Percentiles rank a stretch among this genome's conserved stretches.
Conservation (phyloP, 2,329 filamentous ascomycete genomes). For the Curvularia sp. region DNA sequence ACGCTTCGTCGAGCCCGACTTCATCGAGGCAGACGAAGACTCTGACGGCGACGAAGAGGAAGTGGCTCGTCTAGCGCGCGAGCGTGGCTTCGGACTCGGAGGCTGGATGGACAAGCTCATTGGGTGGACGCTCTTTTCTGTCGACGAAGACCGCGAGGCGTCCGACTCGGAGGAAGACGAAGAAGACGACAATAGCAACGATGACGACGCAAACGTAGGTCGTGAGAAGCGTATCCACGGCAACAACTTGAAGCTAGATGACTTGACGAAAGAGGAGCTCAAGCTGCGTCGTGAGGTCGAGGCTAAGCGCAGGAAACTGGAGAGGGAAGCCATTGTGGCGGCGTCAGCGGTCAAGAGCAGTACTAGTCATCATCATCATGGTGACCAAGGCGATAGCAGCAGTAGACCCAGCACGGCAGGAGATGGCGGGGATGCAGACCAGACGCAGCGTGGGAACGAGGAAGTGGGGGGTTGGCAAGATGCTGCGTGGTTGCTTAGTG, state of each 20-base stretch:
- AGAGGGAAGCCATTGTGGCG: conserved; percentile 47
- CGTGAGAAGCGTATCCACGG: conserved; percentile 40
- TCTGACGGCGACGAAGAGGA: conserved; percentile 61
- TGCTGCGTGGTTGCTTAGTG: conserved; percentile 64
- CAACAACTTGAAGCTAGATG: conserved; percentile 29
- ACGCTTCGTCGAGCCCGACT: conserved; percentile 55
- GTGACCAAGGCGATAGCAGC: too few relatives aligned
- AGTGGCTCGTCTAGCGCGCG: conserved; percentile 59
- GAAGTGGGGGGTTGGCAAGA: conserved; percentile 63
- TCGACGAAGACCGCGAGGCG: conserved; percentile 58
- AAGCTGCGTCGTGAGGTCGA: conserved; percentile 49
- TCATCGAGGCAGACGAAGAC: conserved; percentile 56
- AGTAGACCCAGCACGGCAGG: conserved; percentile 23
- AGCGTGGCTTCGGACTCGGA: conserved; percentile 63
- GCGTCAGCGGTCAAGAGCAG: conserved; percentile 31
- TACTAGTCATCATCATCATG: not conserved
- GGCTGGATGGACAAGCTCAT: conserved; percentile 65
- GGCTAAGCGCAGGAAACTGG: conserved; percentile 46
- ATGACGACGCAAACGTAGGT: conserved; percentile 30
- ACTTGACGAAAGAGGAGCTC: conserved; percentile 50
- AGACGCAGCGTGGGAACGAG: conserved; percentile 29
- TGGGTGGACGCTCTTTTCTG: conserved; percentile 64
- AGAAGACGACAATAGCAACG: conserved; percentile 40
- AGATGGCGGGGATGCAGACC: conserved; percentile 3
- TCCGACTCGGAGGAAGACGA: conserved; percentile 31